Evolutionary conservation across 1,284 basidiomycete species (phyloP).

Genomic region (Wallemia hederae): DNA sequence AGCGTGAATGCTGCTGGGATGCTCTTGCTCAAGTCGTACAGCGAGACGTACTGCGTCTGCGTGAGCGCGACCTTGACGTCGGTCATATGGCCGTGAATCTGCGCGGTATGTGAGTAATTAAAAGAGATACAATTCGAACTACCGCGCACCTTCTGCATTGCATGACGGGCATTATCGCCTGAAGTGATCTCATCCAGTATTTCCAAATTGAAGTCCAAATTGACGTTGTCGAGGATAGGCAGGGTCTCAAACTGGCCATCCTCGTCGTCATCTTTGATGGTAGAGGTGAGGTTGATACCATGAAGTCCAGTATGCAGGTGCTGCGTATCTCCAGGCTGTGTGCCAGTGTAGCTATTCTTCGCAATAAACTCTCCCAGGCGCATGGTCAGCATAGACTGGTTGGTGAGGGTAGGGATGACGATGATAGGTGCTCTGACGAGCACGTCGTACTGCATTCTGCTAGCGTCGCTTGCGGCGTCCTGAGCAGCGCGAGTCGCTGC

Average conservation of each 20-base stretch:
- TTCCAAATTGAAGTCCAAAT: conserved; percentile 37
- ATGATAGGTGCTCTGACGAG: conserved; percentile 78
- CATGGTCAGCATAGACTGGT: conserved; percentile 29
- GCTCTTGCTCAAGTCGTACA: conserved; percentile 40
- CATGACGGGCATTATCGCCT: conserved; percentile 8
- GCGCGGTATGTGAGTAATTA: background rate
- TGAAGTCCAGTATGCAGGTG: conserved; percentile 43
- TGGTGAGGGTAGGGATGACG: conserved; percentile 32
- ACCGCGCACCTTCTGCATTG: conserved; percentile 10
- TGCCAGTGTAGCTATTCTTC: conserved; percentile 41
- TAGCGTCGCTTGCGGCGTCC: conserved; percentile 58
- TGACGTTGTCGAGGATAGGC: conserved; percentile 81
- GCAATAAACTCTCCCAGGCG: conserved; percentile 71
- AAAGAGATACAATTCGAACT: background rate
- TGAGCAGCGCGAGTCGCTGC: conserved; percentile 78
- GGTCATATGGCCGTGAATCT: conserved; percentile 51
- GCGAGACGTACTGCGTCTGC: conserved; percentile 56
- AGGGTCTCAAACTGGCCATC: conserved; percentile 21
- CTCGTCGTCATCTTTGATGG: conserved; percentile 23
- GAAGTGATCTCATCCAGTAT: conserved; percentile 28
- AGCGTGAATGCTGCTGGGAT: conserved; percentile 35
- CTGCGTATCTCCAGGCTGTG: conserved; percentile 23
- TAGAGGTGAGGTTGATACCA: conserved; percentile 57
- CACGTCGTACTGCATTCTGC: conserved; percentile 66
- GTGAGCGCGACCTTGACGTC: conserved; percentile 73